phyloP scores from a whole-genome alignment of 192 early-diverging fungal genomes.

The Haplosporangium gracile region DNA sequence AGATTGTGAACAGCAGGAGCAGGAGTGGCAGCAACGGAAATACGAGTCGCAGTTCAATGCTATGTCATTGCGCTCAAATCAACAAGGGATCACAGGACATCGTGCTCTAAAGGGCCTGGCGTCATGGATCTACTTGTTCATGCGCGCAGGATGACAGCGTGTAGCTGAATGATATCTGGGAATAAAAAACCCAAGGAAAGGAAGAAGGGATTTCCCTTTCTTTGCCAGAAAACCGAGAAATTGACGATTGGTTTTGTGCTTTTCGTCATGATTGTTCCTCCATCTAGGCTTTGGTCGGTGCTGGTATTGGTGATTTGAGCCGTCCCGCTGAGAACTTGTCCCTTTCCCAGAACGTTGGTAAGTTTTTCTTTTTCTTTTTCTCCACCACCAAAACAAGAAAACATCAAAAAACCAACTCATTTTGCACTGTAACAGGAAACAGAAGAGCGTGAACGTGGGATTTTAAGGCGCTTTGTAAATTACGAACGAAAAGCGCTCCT shows the following conservation, averaged over 20 bases:
- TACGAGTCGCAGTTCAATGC: too few species aligned
- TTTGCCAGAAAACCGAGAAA: not conserved
- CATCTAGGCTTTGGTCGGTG: constrained; percentile 89
- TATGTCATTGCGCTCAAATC: too few species aligned
- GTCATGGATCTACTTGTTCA: too few species aligned
- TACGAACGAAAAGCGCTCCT: too few species aligned
- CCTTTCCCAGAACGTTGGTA: constrained; percentile 82
- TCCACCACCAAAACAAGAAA: not conserved
- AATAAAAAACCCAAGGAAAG: not conserved
- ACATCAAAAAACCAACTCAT: not conserved
- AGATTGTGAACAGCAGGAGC: too few species aligned
- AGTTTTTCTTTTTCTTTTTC: constrained; percentile 19
- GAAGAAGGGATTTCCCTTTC: not conserved
- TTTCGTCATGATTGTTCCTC: not conserved
- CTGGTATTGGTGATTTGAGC: constrained; percentile 89
- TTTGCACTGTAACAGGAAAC: not conserved
- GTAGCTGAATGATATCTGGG: not conserved
- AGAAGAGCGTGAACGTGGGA: not conserved
- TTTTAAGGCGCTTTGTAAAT: not conserved
- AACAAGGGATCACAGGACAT: too few species aligned
- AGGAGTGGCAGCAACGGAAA: too few species aligned
- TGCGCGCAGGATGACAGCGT: too few species aligned
- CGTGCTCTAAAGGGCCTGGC: too few species aligned
- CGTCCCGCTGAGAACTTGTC: constrained; percentile 93
- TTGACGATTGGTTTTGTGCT: not conserved